Base-by-base conservation (phyloP, 192 early-diverging fungal genomes). In the Jimgerdemannia flammicorona region DNA sequence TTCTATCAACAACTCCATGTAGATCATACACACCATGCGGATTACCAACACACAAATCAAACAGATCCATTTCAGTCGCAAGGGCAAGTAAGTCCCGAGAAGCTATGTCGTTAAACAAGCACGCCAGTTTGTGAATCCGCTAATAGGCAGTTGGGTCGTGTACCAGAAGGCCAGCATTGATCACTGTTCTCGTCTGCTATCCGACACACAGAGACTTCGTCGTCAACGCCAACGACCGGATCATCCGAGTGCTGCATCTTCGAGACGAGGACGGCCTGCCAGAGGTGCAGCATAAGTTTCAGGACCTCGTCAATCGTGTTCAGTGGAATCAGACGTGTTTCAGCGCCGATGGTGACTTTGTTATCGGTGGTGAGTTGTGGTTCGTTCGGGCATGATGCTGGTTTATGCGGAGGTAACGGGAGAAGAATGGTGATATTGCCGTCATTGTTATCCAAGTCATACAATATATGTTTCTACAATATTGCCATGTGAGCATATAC, bases 281-380 rank as follows among this genome's bases (percentile, higher is more conserved):
- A n/a, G 77, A 84, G 63, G 77, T 85, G 71, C 72, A 75, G 19
- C 84, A 90, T 69, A 96, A 95, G 79, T 98, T 95, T 76, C 90
- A 90, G 80, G 97, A 99, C 81, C 86, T 91, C 8, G 93, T 99
- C 59, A 96, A 99, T 74, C 90, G 90, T 44, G 88, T 91, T 72
- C 93, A 94, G 74, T 99, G 98, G 98, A 88, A 86, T 9, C 89
- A 94, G 73, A 91, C 93, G 65, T 90, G 92, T 43, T 96, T 99
- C 76, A 97, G 92, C 70, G 86, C 91, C 0, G 92, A 94, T 70
- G 94, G 93, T 1, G 95, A 98, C 77, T 97, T 93, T 83, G 93
- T 99, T 11, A 91, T 97, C 78, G 94, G 91, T 67, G 94, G 90
- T 90, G 71, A 73, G 78, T 19, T 66, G 19, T 65, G 64, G 64